These are phyloP conservation scores for Leishmania guyanensis DNA, from an alignment of 208 protist species.

Conservation along the genomic window DNA sequence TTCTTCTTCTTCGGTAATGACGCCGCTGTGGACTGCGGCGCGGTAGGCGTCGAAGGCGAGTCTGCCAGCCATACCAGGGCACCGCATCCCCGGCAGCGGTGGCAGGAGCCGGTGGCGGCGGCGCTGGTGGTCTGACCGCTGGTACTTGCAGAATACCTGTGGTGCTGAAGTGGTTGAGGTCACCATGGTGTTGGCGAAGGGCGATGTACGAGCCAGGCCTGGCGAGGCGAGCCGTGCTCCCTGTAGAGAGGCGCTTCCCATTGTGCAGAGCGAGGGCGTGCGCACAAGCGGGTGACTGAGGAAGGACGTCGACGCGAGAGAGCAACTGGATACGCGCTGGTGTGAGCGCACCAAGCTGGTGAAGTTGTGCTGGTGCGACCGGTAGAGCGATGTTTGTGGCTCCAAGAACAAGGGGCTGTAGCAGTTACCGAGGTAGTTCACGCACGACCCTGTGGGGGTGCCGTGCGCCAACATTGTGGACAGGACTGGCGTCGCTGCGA, in stretches of 20 bases:
- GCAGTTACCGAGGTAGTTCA: neutral
- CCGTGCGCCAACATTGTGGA: conserved; percentile 8
- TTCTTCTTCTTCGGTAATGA: conserved; percentile 25
- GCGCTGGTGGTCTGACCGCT: conserved; percentile 26
- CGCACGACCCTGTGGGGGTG: neutral
- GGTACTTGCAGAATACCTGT: conserved; percentile 26
- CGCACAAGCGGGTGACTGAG: neutral
- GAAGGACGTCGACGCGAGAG: conserved; percentile 14
- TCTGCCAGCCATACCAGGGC: conserved; percentile 20
- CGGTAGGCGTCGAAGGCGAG: conserved; percentile 33
- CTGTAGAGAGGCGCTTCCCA: neutral
- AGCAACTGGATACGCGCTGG: conserved; percentile 5
- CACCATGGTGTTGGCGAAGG: neutral
- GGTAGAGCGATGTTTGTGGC: conserved; percentile 16
- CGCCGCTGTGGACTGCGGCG: conserved; percentile 15
- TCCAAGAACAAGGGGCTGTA: conserved; percentile 7
- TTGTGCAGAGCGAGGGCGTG: neutral
- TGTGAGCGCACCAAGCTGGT: neutral
- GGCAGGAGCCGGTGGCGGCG: conserved; percentile 9
- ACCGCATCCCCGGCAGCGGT: conserved; percentile 16
- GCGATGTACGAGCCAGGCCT: neutral
- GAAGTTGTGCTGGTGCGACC: conserved; percentile 9
- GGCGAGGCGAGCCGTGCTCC: conserved; percentile 5
- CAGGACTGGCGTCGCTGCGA: conserved; percentile 12
- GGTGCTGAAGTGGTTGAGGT: neutral